Percentiles rank a stretch among this genome's conserved stretches.
Conservation (phyloP, 176 grass and related monocot species). For the Pharus latifolius region DNA sequence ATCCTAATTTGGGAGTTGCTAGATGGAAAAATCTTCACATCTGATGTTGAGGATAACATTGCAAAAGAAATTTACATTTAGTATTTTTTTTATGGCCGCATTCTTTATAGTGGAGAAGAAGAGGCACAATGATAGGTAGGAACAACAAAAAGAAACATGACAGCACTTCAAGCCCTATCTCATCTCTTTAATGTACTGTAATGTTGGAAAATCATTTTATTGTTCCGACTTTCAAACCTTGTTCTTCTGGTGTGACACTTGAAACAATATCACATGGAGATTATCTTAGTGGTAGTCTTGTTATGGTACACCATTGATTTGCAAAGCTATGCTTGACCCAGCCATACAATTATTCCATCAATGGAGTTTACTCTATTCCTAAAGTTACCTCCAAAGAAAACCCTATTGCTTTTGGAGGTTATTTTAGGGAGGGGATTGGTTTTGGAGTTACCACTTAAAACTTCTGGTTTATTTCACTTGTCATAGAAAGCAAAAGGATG, state of each 20-base stretch:
- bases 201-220: neutral
- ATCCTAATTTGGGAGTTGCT: neutral
- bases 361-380: neutral
- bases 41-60: neutral
- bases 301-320: neutral
- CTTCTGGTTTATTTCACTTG: constrained; percentile 1
- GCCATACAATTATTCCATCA: neutral
- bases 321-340: neutral
- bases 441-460: neutral
- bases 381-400: neutral
- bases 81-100: neutral
- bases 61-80: neutral
- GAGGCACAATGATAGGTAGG: neutral
- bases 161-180: neutral
- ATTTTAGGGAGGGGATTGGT: too few species aligned
- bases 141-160: neutral
- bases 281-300: too few species aligned
- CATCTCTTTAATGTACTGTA: neutral
- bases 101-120: too few species aligned
- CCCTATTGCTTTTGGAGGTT: neutral
- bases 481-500: neutral
- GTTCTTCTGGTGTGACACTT: neutral
- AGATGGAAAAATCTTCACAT: neutral
- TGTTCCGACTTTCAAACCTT: neutral
- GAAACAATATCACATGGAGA: neutral